Evolutionary conservation across 2,329 filamentous ascomycete species (phyloP).

Genomic region (Fusarium mexicanum): DNA sequence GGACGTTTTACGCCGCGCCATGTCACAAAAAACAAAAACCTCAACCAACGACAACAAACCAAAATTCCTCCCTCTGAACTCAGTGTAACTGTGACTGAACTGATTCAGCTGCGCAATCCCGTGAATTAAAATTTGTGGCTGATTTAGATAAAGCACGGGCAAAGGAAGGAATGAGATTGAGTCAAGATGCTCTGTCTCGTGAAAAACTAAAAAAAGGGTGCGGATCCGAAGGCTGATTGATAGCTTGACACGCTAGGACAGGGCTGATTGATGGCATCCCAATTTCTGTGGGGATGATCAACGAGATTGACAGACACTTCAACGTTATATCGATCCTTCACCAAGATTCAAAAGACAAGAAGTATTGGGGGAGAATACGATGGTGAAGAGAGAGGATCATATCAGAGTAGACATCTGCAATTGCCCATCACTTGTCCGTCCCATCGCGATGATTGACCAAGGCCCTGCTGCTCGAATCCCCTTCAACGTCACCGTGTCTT

Average conservation of each 20-base stretch:
- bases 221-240: slow-evolving; percentile 12
- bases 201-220: background rate
- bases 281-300: background rate
- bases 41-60: background rate
- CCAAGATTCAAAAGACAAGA: background rate
- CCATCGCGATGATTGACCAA: background rate
- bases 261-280: background rate
- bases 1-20: slow-evolving; percentile 29
- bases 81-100: background rate
- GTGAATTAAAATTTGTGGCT: background rate
- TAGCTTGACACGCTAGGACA: slow-evolving; percentile 2
- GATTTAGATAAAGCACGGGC: background rate
- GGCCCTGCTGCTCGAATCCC: background rate
- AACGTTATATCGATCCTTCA: slow-evolving; percentile 4
- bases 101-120: background rate
- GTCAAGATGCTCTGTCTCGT: background rate
- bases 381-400: background rate
- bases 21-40: background rate
- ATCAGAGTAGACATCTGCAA: background rate
- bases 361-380: background rate
- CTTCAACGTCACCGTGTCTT: background rate
- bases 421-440: background rate
- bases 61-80: background rate
- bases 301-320: background rate
- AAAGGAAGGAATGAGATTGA: background rate